Evolutionary conservation across 164 flowering plant species (phyloP), one percentile per base, ranked within the genome.

Genomic region (Malania oleifera): DNA sequence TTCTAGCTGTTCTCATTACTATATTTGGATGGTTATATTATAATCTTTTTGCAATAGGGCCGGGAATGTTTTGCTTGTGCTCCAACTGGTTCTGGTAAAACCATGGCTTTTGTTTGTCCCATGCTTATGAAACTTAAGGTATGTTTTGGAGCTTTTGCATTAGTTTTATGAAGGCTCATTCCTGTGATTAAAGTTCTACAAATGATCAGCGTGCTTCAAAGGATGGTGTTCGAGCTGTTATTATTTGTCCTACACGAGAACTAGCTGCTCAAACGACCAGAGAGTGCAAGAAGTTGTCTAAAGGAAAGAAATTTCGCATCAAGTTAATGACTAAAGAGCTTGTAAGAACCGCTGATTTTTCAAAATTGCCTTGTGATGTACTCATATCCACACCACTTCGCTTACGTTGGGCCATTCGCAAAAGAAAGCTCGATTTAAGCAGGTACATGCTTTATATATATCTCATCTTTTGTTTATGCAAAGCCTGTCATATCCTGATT

Each of bases 51-150:
- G 39, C 65, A 18, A 22, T 61, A 92, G 99, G 97, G 87, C 11
- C 84, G 92, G 57, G 96, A 90, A 62, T 93, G 99, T 72, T 93
- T 93, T 81, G 95, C 91, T 35, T 88, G 92, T 81, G 97, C 97
- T 61, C 97, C 99, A 35, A 93, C 97, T 64, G 97, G 99, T 56
- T 93, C 97, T 54, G 99, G 99, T 5, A 93, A 93, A 81, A 93
- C 99, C 31, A 75, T 90, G 66, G 96, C 92, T 34, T 93, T 90
- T 75, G 54, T 88, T 17, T 82, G 77, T 54, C 99, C 97, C 54
- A 88, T 93, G 62, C 86, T 93, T 40, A 78, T 88, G 80, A 88
- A 82, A 77, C 86, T 93, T 23, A 72, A 85, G 97, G 97, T 93
- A 79, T 47, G 20, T 1, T 37, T 41, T 20, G n/a, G 31, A 17